Evolutionary conservation across 2,329 filamentous ascomycete genomes (phyloP), one percentile per base, ranked within the genome.

Genomic region (Pseudophaeomoniella oleicola): DNA sequence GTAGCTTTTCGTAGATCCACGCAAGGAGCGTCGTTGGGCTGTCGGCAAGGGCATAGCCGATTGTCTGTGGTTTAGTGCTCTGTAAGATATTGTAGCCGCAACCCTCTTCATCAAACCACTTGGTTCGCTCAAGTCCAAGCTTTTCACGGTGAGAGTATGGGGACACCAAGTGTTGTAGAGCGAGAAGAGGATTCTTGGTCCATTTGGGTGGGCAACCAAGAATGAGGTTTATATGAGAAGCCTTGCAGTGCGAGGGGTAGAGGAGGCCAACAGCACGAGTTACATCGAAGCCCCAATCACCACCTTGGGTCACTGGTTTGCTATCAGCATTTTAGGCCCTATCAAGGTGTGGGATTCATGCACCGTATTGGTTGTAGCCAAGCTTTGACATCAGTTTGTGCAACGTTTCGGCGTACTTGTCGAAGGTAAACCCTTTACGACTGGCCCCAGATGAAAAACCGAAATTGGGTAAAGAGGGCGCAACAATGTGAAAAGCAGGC

Each of bases 1-100:
- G 72, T 27, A 88, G 58, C 52, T 88, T 88, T 57, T 88, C 83
- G 45, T 81, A 81, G 19, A 88, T 75, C 83, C 83, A 90, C 0
- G 79, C 72, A 1, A 88, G 62, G 3, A 85, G 58, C 0, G 70
- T 79, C 0, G 82, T 70, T 0, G 82, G 83, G 4, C 70, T 77
- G 50, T 86, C 81, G 0, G 71, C 65, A 3, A 87, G 62, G 0
- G 65, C 74, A 48, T 82, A 83, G 0, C 76, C 77, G 0, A 87
- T 50, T 0, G 82, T 88, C 36, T 83, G 74, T 0, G 83, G 82
- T 39, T 78, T 77, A 0, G 81, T 85, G 10, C 59, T 57, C 46
- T 84, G 78, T 40, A 70, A 56, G 1, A 63, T 41, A 43, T 69
- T 64, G 51, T 84, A 84, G 2, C 70, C 74, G 12, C 12, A 54